Evolutionary conservation across 2,329 filamentous ascomycete genomes (phyloP).

Genomic region (Talaromyces sp.): DNA sequence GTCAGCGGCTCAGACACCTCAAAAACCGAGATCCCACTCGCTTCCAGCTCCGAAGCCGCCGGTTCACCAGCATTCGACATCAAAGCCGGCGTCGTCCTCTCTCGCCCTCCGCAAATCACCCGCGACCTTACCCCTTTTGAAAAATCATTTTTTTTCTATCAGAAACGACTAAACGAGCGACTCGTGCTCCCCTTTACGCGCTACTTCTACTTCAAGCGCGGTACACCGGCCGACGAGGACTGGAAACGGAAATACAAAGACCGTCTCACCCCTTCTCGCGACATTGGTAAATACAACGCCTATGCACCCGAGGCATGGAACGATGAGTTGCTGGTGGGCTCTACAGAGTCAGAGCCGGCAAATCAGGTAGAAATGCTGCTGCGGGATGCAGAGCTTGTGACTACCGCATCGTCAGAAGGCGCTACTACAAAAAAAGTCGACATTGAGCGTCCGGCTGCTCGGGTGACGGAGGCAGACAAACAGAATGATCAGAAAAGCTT

Average conservation of each 20-base stretch:
- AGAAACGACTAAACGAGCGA: conserved; percentile 93
- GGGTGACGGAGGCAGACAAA: conserved; percentile 74
- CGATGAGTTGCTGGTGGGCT: conserved; percentile 79
- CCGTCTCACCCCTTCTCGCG: conserved; percentile 72
- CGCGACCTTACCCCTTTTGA: conserved; percentile 82
- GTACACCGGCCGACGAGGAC: conserved; percentile 77
- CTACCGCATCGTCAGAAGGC: conserved; percentile 37
- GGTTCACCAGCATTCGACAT: conserved; percentile 43
- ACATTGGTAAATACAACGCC: conserved; percentile 80
- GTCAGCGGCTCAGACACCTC: conserved; percentile 28
- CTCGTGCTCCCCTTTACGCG: conserved; percentile 81
- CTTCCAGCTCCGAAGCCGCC: conserved; percentile 39
- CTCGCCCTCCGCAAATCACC: conserved; percentile 82
- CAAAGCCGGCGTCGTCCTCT: conserved; percentile 73
- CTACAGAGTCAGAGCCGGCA: conserved; percentile 62
- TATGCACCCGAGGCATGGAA: conserved; percentile 77
- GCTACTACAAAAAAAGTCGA: conserved; percentile 54
- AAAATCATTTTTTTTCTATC: conserved; percentile 91
- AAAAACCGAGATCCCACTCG: conserved; percentile 32
- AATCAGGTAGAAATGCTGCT: conserved; percentile 66
- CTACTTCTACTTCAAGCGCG: conserved; percentile 92
- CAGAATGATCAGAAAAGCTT: conserved; percentile 72
- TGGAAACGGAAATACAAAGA: conserved; percentile 83
- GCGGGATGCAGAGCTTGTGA: conserved; percentile 64
- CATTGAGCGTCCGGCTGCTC: conserved; percentile 66